Conservation (phyloP, 495 filamentous ascomycete genomes). For the Geoglossum glabrum region DNA sequence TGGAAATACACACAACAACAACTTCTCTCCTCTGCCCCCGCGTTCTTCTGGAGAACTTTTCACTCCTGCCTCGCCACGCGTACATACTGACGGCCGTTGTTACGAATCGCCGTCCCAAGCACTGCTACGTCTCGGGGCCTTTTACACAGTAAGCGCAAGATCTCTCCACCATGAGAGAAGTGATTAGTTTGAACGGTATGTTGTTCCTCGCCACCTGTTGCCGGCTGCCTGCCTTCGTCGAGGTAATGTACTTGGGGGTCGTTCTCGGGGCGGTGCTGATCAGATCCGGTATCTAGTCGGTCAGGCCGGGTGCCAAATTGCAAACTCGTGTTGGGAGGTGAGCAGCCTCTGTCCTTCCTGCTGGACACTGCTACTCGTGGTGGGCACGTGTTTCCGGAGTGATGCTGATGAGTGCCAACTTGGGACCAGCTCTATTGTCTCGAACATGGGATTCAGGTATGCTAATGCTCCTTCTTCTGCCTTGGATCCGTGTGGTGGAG, state of each 20-base stretch:
- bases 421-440: constrained; percentile 82
- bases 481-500: not conserved
- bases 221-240: not conserved
- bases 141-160: not conserved
- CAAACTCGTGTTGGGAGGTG: constrained; percentile 99
- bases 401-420: constrained; percentile 12
- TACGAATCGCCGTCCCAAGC: not conserved
- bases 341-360: constrained; percentile 15
- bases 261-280: not conserved
- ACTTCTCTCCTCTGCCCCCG: not conserved
- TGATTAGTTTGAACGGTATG: constrained; percentile 97
- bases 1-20: not conserved
- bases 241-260: not conserved
- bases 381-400: not conserved
- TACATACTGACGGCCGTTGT: not conserved
- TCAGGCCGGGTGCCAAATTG: constrained; percentile 99
- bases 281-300: constrained; percentile 47
- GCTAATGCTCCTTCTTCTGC: constrained; percentile 13
- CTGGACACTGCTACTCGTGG: not conserved
- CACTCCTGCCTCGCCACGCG: not conserved
- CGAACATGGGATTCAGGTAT: constrained; percentile 97
- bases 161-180: constrained; percentile 74
- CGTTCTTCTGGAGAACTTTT: not conserved
- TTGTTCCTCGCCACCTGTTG: constrained; percentile 10
- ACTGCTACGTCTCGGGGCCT: not conserved